Percentiles rank a stretch among this genome's conserved stretches.
These are phyloP conservation scores for Gaillardinia entomophila DNA, from an alignment of 805 yeast species.

Conservation along the genomic window DNA sequence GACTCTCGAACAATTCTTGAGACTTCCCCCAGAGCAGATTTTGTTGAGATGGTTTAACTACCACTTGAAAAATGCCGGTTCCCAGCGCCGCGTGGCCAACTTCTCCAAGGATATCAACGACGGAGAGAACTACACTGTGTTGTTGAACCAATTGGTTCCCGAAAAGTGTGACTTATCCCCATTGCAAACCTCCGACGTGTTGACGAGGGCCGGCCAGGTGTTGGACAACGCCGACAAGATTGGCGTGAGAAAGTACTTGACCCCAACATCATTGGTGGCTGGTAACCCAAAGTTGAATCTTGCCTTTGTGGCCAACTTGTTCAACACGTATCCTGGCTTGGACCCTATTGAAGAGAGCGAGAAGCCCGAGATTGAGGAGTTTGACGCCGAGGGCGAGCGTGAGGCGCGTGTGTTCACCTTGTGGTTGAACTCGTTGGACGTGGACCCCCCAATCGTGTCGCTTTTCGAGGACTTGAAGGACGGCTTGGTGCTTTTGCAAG, in stretches of 20 bases:
- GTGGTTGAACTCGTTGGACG: conserved; percentile 96
- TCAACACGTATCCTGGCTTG: conserved; percentile 94
- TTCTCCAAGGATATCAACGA: conserved; percentile 86
- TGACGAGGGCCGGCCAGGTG: conserved; percentile 82
- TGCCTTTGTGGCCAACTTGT: conserved; percentile 95
- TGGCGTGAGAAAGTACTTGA: conserved; percentile 89
- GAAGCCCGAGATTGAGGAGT: conserved; percentile 91
- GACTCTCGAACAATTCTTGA: conserved; percentile 91
- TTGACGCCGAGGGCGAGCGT: conserved; percentile 99
- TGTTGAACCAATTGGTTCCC: conserved; percentile 85
- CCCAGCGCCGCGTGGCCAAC: conserved; percentile 80
- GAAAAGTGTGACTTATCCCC: conserved; percentile 78
- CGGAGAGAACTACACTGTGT: conserved; percentile 90
- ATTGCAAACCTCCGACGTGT: conserved; percentile 66
- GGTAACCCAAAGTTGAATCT: conserved; percentile 96
- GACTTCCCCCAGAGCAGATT: conserved; percentile 97
- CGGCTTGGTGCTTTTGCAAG: conserved; percentile 83
- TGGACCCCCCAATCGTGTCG: conserved; percentile 88
- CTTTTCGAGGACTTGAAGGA: conserved; percentile 93
- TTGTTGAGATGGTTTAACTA: conserved; percentile 95
- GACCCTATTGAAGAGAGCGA: conserved; percentile 92
- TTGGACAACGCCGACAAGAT: conserved; percentile 83
- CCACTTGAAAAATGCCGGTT: conserved; percentile 88
- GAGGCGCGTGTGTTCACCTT: conserved; percentile 97
- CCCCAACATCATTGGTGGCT: conserved; percentile 87